A percentile compares a stretch with the other conserved stretches of the same genome.
Evolutionary conservation across 306 rosid species (phyloP).

Genomic region (Rosa multiflora): DNA sequence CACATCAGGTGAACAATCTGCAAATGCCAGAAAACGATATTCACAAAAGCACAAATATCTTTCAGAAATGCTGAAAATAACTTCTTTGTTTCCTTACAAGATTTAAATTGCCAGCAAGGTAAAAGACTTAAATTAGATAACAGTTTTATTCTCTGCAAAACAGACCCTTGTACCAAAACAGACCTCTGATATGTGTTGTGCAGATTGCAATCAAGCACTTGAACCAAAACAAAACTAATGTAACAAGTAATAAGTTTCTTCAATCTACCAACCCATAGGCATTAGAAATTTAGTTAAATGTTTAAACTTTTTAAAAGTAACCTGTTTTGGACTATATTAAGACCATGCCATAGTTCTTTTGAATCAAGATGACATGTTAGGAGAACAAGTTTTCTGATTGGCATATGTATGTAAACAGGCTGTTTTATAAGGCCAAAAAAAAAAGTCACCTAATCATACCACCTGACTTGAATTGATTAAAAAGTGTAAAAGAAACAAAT

Average conservation of each 20-base stretch:
- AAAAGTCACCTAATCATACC: not conserved
- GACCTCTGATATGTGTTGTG: not conserved
- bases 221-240: not conserved
- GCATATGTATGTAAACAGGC: not conserved
- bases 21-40: not conserved
- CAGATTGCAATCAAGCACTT: not conserved
- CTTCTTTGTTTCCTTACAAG: not conserved
- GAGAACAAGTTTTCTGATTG: not conserved
- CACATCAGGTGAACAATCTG: conserved; percentile 18
- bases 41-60: not conserved
- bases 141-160: not conserved
- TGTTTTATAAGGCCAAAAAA: not conserved
- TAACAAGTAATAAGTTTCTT: not conserved
- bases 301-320: too few species aligned
- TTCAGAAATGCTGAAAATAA: not conserved
- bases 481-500: not conserved
- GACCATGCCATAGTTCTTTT: not conserved
- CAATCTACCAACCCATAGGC: not conserved
- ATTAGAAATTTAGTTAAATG: too few species aligned
- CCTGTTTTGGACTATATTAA: not conserved
- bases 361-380: not conserved
- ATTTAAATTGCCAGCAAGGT: not conserved
- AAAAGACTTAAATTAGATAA: not conserved
- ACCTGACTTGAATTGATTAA: not conserved
- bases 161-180: not conserved